These are phyloP conservation scores for Pezicula radicicola DNA, from an alignment of 2,329 filamentous ascomycete species.

Conservation along the genomic window DNA sequence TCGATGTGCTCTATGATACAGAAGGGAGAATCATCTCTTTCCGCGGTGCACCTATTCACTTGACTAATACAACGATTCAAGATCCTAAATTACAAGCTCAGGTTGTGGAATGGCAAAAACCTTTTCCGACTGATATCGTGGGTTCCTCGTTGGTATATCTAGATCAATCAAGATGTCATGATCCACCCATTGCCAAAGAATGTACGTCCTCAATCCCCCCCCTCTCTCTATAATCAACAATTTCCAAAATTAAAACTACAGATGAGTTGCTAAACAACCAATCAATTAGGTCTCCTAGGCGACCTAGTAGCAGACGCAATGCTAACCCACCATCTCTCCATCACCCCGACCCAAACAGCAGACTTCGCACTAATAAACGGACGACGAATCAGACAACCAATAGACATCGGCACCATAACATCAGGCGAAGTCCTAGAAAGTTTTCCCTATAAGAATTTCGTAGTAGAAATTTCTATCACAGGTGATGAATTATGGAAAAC, in stretches of 20 bases:
- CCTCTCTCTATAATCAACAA: slow-evolving; percentile 19
- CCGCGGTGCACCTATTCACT: slow-evolving; percentile 58
- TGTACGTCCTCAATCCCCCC: slow-evolving; percentile 32
- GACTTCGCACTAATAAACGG: slow-evolving; percentile 55
- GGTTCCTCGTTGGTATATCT: slow-evolving; percentile 51
- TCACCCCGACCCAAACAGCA: slow-evolving; percentile 27
- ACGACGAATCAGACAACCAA: slow-evolving; percentile 62
- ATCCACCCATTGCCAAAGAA: no score
- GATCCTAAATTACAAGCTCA: slow-evolving; percentile 54
- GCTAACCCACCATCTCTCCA: slow-evolving; percentile 53
- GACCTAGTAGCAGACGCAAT: slow-evolving; percentile 56
- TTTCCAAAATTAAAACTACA: no score
- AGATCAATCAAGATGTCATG: slow-evolving; percentile 38
- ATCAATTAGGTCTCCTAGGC: slow-evolving; percentile 35
- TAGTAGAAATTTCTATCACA: slow-evolving; percentile 53
- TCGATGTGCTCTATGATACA: slow-evolving; percentile 59
- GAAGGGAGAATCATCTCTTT: slow-evolving; percentile 59
- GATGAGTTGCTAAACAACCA: no score
- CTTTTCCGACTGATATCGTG: slow-evolving; percentile 55
- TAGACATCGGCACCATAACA: slow-evolving; percentile 57
- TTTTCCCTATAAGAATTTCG: slow-evolving; percentile 63
- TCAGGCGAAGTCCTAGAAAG: slow-evolving; percentile 60
- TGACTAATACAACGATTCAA: slow-evolving; percentile 57
- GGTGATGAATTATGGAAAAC: slow-evolving; percentile 52
- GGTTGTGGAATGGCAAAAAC: slow-evolving; percentile 53